Evolutionary conservation across 768 basidiomycete species (phyloP), one percentile per base, ranked within the genome.

Genomic region (Macrocybe gigantea): DNA sequence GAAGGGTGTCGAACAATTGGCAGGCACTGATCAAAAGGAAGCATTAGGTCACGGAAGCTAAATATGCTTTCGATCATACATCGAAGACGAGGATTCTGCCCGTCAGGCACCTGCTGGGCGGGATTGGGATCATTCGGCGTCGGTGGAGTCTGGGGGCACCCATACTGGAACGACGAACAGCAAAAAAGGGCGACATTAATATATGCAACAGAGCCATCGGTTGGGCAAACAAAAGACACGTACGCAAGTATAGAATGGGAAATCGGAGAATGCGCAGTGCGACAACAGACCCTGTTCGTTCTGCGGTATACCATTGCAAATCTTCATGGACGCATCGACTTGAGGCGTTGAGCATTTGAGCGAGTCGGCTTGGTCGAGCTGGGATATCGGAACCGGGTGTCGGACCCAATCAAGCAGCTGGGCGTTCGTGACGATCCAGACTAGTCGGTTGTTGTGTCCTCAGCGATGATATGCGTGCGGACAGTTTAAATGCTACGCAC

Each of bases 161-260:
- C 85, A 59, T 89, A 91, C 84, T 88, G 58, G 5, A 35, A 22
- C 32, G 5, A 45, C 11, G 41, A 33, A 39, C 31, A 7, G 14
- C 6, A 34, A 14, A 47, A 15, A 40, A 7, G 22, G 22, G 4
- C 22, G 4, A 22, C 22, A 22, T 22, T 4, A 22, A 22, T 1
- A 22, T 22, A 22, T 22, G 22, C 22, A 22, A 22, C 22, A 22
- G 22, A 22, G 48, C 14, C 11, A 29, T 50, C 7, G 29, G 33
- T 29, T 11, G 14, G n/a, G 14, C 29, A 34, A 34, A 33, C 4
- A 40, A 13, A 49, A 5, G 15, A 14, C 5, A 77, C 83, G 41
- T 62, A 86, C 83, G 60, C 86, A 88, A 47, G 86, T 89, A 52
- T 67, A 82, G 73, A 86, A 91, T 3, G 88, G 87, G 69, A 85